Base-by-base conservation (phyloP, 2,329 filamentous ascomycete genomes). In the Pseudocercospora macadamiae region DNA sequence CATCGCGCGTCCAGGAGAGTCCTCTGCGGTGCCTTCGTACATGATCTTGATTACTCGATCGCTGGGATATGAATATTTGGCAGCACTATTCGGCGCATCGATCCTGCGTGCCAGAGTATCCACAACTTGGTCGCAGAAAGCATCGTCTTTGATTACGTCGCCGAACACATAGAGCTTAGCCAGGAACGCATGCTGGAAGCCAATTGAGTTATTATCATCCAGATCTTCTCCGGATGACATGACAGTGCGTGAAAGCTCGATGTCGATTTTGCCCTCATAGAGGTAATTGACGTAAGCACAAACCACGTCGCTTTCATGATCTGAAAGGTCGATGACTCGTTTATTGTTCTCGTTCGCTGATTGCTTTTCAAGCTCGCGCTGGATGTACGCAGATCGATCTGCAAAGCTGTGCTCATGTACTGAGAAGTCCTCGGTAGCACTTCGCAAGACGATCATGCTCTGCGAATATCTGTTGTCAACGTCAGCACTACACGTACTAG, bases 301-400 rank as follows among this genome's bases (percentile, higher is more conserved):
- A n/a, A 58, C 34, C 12, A 58, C 51, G 30, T 58, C 55, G 42
- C 45, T 19, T 49, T 48, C 49, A 10, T 58, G 49, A 18, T 53
- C 42, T 9, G 45, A 9, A 23, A 57, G 26, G 2, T 39, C 36
- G 16, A 39, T 19, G 16, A 14, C 10, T 4, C 39, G 26, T 16
- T 39, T 36, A 10, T 21, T 10, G 45, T 42, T 32, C 54, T 32
- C 42, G 26, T 51, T 25, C 18, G 45, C 9, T 18, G 34, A 18
- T 44, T 34, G 9, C 8, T 19, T 18, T 42, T 25, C 47, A 14
- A 37, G 32, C 10, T 25, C 28, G 1, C 28, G 19, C 12, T 30
- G 14, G 12, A 49, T 28, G 25, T 30, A 49, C 7, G 25, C 45
- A 2, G 23, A 49, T 18, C 45, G 45, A 7, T 25, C n/a, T 44